phyloP scores from a whole-genome alignment of 345 rosid genomes.

The Lagerstroemia speciosa region DNA sequence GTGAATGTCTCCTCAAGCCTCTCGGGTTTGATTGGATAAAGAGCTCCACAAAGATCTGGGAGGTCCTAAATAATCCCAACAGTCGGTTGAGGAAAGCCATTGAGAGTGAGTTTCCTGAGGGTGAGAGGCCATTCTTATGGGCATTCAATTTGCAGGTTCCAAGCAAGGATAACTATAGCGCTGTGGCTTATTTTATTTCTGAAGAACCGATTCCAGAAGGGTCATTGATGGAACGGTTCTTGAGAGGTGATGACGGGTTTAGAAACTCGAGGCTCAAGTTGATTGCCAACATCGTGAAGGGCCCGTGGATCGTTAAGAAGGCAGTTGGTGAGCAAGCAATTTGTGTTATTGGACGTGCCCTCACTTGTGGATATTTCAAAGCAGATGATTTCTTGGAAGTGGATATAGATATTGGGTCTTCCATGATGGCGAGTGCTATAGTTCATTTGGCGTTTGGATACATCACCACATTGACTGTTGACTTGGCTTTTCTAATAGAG shows the following conservation, averaged over 20 bases:
- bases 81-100: slow-evolving; percentile 54
- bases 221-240: slow-evolving; percentile 58
- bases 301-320: slow-evolving; percentile 91
- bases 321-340: slow-evolving; percentile 98
- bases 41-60: slow-evolving; percentile 50
- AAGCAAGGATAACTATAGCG: slow-evolving; percentile 78
- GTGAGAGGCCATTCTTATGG: slow-evolving; percentile 79
- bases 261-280: slow-evolving; percentile 75
- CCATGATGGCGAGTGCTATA: slow-evolving; percentile 88
- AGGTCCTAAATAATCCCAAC: slow-evolving; percentile 42
- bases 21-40: slow-evolving; percentile 85
- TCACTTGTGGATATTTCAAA: slow-evolving; percentile 47
- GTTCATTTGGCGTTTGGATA: slow-evolving; percentile 91
- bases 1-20: slow-evolving; percentile 65
- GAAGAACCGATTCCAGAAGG: slow-evolving; percentile 57
- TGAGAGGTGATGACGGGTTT: slow-evolving; percentile 67
- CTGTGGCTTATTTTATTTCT: slow-evolving; percentile 68
- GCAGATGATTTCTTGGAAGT: slow-evolving; percentile 55
- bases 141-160: slow-evolving; percentile 95
- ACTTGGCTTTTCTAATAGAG: slow-evolving; percentile 80
- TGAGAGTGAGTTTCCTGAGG: slow-evolving; percentile 36
- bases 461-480: slow-evolving; percentile 72
- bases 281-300: slow-evolving; percentile 88
- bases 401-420: slow-evolving; percentile 91
- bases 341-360: slow-evolving; percentile 78